Evolutionary conservation across 257 asterid species (phyloP), one percentile per base, ranked within the genome.

Genomic region (Forsythia suspensa): DNA sequence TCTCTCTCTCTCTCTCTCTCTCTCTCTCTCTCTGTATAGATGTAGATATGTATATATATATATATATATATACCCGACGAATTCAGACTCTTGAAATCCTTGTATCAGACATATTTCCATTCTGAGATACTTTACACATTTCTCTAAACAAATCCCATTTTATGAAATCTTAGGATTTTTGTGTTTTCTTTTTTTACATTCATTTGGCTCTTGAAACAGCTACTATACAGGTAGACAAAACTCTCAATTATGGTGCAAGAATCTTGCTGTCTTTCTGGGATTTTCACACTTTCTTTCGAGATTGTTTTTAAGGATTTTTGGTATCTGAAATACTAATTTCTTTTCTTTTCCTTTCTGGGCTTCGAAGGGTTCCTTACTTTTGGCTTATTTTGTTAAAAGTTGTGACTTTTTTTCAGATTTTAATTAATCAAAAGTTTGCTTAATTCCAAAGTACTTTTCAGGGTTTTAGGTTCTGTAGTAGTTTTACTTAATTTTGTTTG

Each of bases 401-500:
- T 84, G 82, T 84, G 86, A 85, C 83, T 61, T 61, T 75, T 78
- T 40, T 76, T 21, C 77, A 37, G 70, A 78, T 68, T 70, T 73
- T 51, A 48, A 16, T 74, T 38, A 52, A 51, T 76, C 68, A 44
- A 68, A 65, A 70, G 39, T 69, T 76, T 76, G 74, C 69, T 85
- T 76, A 18, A 6, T 71, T 61, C 69, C 51, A 80, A 78, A 71
- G 77, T 44, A 70, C 78, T 81, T 83, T 84, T 6, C 77, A 78
- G 91, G 91, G 94, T 87, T 86, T 88, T 84, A 85, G 91, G 84
- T 80, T 81, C 74, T 71, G 34, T 36, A 21, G 66, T 57, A 57
- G 3, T 29, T 29, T 29, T 29, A 29, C 34, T 29, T 29, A 29
- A 29, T 29, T 29, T 29, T 29, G 34, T 24, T 24, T 29, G 34